Percentiles rank a stretch among this genome's conserved stretches.
These are phyloP conservation scores for Neocucurbitaria cava DNA, from an alignment of 2,329 filamentous ascomycete species.

Conservation along the genomic window DNA sequence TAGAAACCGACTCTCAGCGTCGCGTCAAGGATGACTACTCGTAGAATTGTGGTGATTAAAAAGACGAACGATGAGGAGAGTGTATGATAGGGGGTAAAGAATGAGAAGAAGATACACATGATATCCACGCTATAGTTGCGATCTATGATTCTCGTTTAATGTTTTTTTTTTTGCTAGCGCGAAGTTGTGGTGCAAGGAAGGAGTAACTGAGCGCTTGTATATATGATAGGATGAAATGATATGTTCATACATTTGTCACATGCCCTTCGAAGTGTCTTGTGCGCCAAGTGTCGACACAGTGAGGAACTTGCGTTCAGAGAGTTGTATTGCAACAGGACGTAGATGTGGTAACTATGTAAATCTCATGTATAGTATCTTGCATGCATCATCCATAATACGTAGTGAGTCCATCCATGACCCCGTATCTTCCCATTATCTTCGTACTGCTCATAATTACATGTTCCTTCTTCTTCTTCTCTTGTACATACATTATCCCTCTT, in stretches of 20 bases:
- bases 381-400: neutral
- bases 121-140: neutral
- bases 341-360: too few species aligned
- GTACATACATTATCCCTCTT: neutral
- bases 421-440: neutral
- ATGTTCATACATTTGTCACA: neutral
- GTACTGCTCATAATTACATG: neutral
- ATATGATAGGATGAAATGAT: neutral
- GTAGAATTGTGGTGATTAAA: too few species aligned
- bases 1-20: constrained; percentile 61
- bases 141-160: constrained; percentile 1
- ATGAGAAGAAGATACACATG: neutral
- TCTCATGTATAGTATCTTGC: too few species aligned
- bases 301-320: too few species aligned
- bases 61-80: neutral
- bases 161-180: neutral
- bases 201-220: neutral
- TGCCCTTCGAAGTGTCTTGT: too few species aligned
- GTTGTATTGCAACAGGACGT: too few species aligned
- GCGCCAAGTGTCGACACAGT: too few species aligned
- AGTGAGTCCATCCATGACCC: neutral
- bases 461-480: neutral
- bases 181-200: neutral
- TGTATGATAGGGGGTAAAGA: neutral
- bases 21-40: constrained; percentile 20